Evolutionary conservation across 2,329 filamentous ascomycete species (phyloP).

Genomic region (Cadophora malorum): DNA sequence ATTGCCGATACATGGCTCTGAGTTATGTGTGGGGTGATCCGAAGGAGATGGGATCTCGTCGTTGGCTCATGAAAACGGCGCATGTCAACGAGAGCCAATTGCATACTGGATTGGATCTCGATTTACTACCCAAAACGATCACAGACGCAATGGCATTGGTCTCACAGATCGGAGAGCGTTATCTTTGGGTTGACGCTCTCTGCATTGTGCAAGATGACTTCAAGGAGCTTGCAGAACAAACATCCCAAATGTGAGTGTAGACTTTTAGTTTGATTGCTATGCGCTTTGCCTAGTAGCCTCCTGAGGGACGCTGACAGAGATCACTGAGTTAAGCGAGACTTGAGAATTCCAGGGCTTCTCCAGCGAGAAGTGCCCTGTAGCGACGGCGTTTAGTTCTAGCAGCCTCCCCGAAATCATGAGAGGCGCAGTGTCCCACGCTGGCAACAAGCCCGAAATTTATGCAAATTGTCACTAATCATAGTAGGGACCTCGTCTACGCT

Average conservation of each 20-base stretch:
- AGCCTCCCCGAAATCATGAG: neutral
- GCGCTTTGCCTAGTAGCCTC: neutral
- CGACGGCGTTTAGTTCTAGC: neutral
- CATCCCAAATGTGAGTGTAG: slow-evolving; percentile 27
- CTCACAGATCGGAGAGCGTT: slow-evolving; percentile 33
- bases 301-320: too few relatives aligned
- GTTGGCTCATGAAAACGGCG: slow-evolving; percentile 7
- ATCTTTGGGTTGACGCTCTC: slow-evolving; percentile 34
- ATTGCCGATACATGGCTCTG: slow-evolving; percentile 26
- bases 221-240: slow-evolving; percentile 31
- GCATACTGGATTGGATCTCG: slow-evolving; percentile 1
- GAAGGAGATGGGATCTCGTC: slow-evolving; percentile 7
- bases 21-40: slow-evolving; percentile 30
- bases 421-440: too few relatives aligned
- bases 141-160: slow-evolving; percentile 37
- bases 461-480: too few relatives aligned
- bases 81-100: neutral
- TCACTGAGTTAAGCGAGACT: neutral
- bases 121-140: slow-evolving; percentile 28
- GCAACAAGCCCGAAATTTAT: neutral
- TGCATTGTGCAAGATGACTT: slow-evolving; percentile 29
- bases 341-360: neutral
- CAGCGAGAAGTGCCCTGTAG: neutral
- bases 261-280: neutral
- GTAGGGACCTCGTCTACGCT: slow-evolving; percentile 37